Evolutionary conservation across 495 filamentous ascomycete genomes (phyloP).

Genomic region (Neurospora sp.): DNA sequence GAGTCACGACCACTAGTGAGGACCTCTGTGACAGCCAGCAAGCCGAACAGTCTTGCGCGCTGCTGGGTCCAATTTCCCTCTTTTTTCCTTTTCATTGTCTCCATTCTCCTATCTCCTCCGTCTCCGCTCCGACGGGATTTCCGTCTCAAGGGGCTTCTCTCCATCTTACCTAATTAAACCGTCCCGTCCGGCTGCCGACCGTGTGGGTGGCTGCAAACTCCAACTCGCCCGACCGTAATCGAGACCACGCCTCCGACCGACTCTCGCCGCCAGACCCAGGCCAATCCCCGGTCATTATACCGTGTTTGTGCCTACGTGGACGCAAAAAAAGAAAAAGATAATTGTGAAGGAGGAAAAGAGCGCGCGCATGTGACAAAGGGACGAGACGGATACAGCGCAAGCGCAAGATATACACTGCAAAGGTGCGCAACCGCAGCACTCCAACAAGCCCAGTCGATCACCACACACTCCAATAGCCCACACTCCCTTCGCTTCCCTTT

Average conservation of each 20-base stretch:
- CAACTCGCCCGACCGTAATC: not conserved
- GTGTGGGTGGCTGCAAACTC: not conserved
- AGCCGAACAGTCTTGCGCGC: conserved; percentile 12
- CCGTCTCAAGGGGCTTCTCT: not conserved
- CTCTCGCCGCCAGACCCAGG: not conserved
- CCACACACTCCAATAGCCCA: not conserved
- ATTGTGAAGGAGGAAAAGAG: not conserved
- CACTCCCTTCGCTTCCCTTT: not conserved
- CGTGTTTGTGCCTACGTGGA: not conserved
- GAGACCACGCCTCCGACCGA: not conserved
- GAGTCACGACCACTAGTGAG: not conserved
- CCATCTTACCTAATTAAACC: not conserved
- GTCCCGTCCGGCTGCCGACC: not conserved
- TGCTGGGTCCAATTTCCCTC: conserved; percentile 13
- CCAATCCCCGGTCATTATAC: not conserved
- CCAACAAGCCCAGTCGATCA: not conserved
- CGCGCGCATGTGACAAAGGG: not conserved
- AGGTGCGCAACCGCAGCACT: not conserved
- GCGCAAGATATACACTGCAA: not conserved
- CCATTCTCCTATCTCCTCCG: not conserved
- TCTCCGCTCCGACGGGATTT: not conserved
- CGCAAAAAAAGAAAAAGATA: not conserved
- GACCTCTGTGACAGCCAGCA: conserved; percentile 10
- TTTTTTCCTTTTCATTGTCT: conserved; percentile 1
- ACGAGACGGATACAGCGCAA: not conserved